A percentile compares a stretch with the other conserved stretches of the same genome.
Conservation (phyloP, 495 filamentous ascomycete species). For the Mytilinidion resinicola region DNA sequence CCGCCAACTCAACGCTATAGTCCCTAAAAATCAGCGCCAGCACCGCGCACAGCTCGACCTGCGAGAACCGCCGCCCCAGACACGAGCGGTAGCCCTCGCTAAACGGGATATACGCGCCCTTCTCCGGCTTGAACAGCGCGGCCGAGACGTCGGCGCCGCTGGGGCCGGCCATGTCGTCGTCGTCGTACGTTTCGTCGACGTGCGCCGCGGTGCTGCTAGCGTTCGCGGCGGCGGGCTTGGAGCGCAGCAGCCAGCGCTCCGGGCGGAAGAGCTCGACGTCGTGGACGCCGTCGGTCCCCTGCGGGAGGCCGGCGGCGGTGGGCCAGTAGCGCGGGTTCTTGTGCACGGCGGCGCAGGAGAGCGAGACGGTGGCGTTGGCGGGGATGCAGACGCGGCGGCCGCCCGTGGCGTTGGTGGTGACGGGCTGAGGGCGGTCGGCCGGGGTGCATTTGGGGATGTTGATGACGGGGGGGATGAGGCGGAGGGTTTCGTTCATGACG, state of each 20-base stretch:
- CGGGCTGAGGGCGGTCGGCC: conserved; percentile 41
- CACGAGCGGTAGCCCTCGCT: conserved; percentile 65
- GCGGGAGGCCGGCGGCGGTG: conserved; percentile 5
- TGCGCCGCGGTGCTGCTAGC: conserved; percentile 33
- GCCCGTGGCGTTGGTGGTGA: conserved; percentile 41
- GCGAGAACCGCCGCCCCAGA: conserved; percentile 64
- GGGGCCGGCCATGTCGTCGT: conserved; percentile 51
- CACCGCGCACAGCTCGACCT: conserved; percentile 67
- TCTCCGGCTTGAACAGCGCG: conserved; percentile 51
- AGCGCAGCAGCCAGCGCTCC: conserved; percentile 50
- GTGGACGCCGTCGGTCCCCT: conserved; percentile 17
- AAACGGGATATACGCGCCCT: conserved; percentile 67
- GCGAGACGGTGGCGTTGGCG: conserved; percentile 39
- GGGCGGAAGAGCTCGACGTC: conserved; percentile 49
- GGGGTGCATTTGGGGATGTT: conserved; percentile 55
- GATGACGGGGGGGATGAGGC: conserved; percentile 55
- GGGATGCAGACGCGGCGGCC: conserved; percentile 49
- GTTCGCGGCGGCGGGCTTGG: conserved; percentile 40
- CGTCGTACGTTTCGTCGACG: conserved; percentile 40
- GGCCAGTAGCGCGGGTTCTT: conserved; percentile 57
- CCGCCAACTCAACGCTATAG: conserved; percentile 60
- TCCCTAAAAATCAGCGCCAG: conserved; percentile 59
- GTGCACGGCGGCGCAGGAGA: conserved; percentile 45
- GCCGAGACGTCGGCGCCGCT: conserved; percentile 48
- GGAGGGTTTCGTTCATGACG: conserved; percentile 61